Percentiles rank a stretch among this genome's conserved stretches.
These are phyloP conservation scores for Lindgomyces ingoldianus DNA, from an alignment of 495 filamentous ascomycete genomes.

Conservation along the genomic window DNA sequence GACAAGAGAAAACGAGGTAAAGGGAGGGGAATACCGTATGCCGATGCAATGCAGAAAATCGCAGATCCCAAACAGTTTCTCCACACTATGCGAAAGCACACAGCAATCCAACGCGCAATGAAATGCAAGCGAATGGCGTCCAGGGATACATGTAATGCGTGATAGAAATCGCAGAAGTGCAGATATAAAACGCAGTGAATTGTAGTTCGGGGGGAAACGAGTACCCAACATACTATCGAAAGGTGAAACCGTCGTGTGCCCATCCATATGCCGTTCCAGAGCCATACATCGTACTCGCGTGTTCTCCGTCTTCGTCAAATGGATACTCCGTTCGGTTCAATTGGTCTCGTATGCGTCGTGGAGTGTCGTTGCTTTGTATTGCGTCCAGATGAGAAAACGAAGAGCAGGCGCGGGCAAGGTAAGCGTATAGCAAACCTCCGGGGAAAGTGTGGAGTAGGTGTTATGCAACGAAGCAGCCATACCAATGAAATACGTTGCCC, in stretches of 20 bases:
- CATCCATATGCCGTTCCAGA: background rate
- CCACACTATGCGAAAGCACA: conserved; percentile 1
- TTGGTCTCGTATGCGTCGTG: conserved; percentile 31
- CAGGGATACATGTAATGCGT: background rate
- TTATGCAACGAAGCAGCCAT: background rate
- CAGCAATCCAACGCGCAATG: background rate
- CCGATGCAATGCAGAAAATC: conserved; percentile 22
- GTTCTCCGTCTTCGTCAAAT: conserved; percentile 5
- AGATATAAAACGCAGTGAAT: background rate
- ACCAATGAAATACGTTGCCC: background rate
- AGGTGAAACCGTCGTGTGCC: conserved; percentile 11
- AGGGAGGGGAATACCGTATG: background rate
- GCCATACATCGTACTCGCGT: conserved; percentile 15
- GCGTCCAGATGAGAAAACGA: conserved; percentile 3
- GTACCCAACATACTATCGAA: conserved; percentile 6
- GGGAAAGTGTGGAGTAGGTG: background rate
- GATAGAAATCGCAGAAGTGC: background rate
- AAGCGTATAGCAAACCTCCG: background rate
- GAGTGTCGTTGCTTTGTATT: conserved; percentile 11
- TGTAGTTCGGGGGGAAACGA: background rate
- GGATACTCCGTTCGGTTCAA: background rate
- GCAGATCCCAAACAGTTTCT: background rate
- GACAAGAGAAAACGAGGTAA: background rate
- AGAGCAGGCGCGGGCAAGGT: background rate
- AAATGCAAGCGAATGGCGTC: conserved; percentile 20